These are phyloP conservation scores for Sphaerobolus stellatus DNA, from an alignment of 1,284 basidiomycete species.

Conservation along the genomic window DNA sequence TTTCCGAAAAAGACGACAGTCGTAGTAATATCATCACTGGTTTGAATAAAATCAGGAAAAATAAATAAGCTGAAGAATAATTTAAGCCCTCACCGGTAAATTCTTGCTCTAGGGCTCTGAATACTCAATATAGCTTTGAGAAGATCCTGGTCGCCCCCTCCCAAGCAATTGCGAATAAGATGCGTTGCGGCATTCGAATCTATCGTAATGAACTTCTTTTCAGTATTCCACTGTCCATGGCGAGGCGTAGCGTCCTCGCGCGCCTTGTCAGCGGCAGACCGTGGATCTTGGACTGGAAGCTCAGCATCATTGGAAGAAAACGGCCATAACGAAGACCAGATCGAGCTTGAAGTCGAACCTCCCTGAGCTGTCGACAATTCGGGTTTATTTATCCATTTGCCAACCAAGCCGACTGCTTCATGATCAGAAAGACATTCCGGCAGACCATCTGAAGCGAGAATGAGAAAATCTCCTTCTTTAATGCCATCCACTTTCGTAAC, in stretches of 20 bases:
- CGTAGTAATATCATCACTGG: constrained; percentile 8
- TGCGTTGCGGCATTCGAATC: constrained; percentile 54
- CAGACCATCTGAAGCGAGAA: constrained; percentile 91
- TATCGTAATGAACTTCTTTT: constrained; percentile 44
- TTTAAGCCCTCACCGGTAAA: constrained; percentile 33
- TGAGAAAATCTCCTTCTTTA: constrained; percentile 64
- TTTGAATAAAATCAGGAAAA: background rate
- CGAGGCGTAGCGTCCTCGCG: no score
- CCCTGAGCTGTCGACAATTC: constrained; percentile 23
- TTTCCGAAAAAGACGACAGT: constrained; percentile 11
- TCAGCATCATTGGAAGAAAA: no score
- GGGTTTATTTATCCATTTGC: constrained; percentile 12
- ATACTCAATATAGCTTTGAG: constrained; percentile 47
- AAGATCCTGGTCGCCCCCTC: constrained; percentile 53
- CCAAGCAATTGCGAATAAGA: constrained; percentile 58
- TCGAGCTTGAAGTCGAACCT: constrained; percentile 2
- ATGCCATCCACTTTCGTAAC: constrained; percentile 50
- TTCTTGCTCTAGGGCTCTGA: constrained; percentile 36
- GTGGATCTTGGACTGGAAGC: no score
- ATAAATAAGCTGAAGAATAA: background rate
- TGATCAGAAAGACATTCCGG: constrained; percentile 96
- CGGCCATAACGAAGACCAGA: constrained; percentile 18
- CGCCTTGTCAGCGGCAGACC: no score
- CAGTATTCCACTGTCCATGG: constrained; percentile 38
- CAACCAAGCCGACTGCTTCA: constrained; percentile 92